Base-by-base conservation (phyloP, 2,329 filamentous ascomycete species). In the Hymenoscyphus fraxineus region DNA sequence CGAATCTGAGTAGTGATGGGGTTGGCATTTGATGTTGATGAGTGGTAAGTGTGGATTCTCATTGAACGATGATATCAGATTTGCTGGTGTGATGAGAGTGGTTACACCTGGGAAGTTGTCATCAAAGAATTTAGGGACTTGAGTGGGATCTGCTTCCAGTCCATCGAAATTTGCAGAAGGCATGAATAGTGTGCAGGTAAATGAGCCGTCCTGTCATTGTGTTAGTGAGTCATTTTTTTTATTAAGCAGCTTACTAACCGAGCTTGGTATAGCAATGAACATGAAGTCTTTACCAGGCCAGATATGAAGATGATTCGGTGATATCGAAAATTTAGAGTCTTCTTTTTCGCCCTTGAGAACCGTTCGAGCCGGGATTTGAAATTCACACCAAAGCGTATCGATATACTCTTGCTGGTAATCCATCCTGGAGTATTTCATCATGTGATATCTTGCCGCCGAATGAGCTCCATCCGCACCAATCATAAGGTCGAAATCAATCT, bases 311-410 rank as follows among this genome's bases (percentile, higher is more conserved):
- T 98, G 93, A 72, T 97, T 91, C 1, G 93, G 92, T 0, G 92
- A 95, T 70, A 98, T 95, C 58, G 83, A 82, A 75, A 96, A 98
- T 69, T 76, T 80, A 35, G 78, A 76, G 57, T 76, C 70, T 16
- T 76, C 69, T 41, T 77, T 75, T 35, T 73, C 69, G 4, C 68
- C 67, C 13, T 67, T 57, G 7, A 69, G 61, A 0, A 72, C 71
- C 1, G 77, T 67, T 38, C 76, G 76, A 0, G 91, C 83, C 22
- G 85, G 81, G 66, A 99, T 92, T 59, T 88, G 88, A 75, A 99
- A 98, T 75, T 99, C 95, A 76, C 94, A 98, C 95, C 95, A 99
- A 5, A 98, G 80, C 0, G 93, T 95, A 77, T 98, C 94, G 74
- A 99, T 95, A 76, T 99, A 99, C 72, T 92, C 87, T 75, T 99